Evolutionary conservation across 2,329 filamentous ascomycete species (phyloP), one percentile per base, ranked within the genome.

Genomic region (Pseudonectria foliicola): DNA sequence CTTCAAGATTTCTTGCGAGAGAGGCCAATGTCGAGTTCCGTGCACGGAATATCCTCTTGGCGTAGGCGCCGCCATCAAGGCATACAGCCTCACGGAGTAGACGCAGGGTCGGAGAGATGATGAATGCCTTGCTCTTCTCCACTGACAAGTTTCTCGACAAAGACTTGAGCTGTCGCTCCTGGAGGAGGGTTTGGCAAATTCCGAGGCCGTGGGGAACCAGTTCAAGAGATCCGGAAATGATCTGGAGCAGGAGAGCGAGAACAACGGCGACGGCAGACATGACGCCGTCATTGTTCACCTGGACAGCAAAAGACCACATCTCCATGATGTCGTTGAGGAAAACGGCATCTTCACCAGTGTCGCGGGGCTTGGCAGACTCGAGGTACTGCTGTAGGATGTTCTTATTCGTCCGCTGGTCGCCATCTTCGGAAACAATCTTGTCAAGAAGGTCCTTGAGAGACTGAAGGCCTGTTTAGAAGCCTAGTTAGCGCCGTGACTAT

Each of bases 71-170:
- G 12, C 88, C 88, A 59, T 96, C 89, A 44, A 95, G 83, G 35
- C 72, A 79, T 12, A 86, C 77, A n/a, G 89, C 73, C 61, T 98
- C 90, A 33, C 82, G 85, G 40, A 98, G 71, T 33, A 98, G 66
- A 37, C 90, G 80, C 39, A 98, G 65, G 15, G 85, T 89, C 1
- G 92, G 90, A 3, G 87, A 92, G 41, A 95, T 89, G 39, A 96
- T 68, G 59, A 85, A 87, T 26, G 88, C 87, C 54, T 93, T 95
- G 31, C 78, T 73, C 59, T 87, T 89, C 15, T 85, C 81, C 0
- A 85, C 78, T 4, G 85, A 82, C 13, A 96, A 64, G 40, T 86
- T 87, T 40, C 81, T 80, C 23, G 85, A 80, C 15, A 96, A 64
- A 3, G 94, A 73, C 48, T 89, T 86, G 43, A 89, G 70, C 47